Evolutionary conservation across 1,139 yeast genomes (phyloP).

Genomic region (Saccharomyces hybrid): DNA sequence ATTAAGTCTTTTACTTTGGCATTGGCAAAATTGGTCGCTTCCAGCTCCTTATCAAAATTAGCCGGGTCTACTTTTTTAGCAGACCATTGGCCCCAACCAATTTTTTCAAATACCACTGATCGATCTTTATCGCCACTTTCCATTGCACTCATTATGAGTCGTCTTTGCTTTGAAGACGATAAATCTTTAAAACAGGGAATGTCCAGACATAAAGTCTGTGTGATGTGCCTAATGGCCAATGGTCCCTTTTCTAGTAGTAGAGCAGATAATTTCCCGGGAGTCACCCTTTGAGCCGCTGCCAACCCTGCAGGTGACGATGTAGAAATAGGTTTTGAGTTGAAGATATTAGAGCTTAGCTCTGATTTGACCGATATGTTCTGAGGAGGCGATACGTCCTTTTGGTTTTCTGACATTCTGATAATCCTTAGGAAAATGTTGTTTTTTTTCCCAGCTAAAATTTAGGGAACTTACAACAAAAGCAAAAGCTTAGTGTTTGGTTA

Average conservation of each 20-base stretch:
- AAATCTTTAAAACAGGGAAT: constrained; percentile 74
- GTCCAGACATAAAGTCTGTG: constrained; percentile 65
- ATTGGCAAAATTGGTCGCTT: constrained; percentile 28
- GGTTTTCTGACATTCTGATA: background rate
- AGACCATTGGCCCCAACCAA: constrained; percentile 99
- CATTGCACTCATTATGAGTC: constrained; percentile 82
- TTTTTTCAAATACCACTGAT: constrained; percentile 75
- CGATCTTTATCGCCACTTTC: constrained; percentile 63
- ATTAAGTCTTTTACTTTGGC: constrained; percentile 34
- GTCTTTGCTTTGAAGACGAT: constrained; percentile 79
- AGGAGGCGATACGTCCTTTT: background rate
- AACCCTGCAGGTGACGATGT: constrained; percentile 85
- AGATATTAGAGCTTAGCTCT: constrained; percentile 2
- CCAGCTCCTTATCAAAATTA: constrained; percentile 38
- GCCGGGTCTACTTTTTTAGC: constrained; percentile 52
- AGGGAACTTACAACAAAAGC: background rate
- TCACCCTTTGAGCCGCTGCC: constrained; percentile 83
- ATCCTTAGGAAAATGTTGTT: too few relatives aligned
- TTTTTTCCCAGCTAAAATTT: too few relatives aligned
- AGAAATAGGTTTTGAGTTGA: constrained; percentile 35
- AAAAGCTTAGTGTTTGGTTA: background rate
- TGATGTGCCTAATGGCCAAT: constrained; percentile 81
- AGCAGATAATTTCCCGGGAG: constrained; percentile 69
- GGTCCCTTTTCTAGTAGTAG: constrained; percentile 73
- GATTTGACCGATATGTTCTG: constrained; percentile 1